These are phyloP conservation scores for Astrephomene gubernaculifera DNA, from an alignment of 139 green algal genomes.

Conservation along the genomic window DNA sequence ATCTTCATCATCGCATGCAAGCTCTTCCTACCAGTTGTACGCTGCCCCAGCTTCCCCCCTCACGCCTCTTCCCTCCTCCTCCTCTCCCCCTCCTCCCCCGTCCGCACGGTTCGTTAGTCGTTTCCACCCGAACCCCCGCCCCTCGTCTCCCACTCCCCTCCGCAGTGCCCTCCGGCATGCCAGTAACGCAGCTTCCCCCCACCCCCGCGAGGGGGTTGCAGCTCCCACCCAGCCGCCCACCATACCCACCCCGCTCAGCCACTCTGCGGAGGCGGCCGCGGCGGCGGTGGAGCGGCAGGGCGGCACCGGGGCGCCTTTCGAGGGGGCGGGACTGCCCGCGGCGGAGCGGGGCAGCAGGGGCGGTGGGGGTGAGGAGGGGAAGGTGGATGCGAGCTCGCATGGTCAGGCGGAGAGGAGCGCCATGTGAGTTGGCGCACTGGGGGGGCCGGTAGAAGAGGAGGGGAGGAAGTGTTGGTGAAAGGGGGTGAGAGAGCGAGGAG, in stretches of 20 bases:
- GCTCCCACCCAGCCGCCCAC: slow-evolving; percentile 9
- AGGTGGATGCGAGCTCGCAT: not conserved
- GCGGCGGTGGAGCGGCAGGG: not conserved
- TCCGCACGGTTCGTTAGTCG: no score
- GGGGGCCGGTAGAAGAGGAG: not conserved
- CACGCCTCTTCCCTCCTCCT: no score
- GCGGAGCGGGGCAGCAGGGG: not conserved
- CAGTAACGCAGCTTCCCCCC: slow-evolving; percentile 6
- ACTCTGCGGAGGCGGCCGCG: not conserved
- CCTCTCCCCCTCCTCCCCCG: no score
- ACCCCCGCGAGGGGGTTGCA: not conserved
- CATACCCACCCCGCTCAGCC: slow-evolving; percentile 1
- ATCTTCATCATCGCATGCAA: no score
- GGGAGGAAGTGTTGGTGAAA: not conserved
- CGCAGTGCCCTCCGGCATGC: slow-evolving; percentile 19
- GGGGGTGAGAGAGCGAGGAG: not conserved
- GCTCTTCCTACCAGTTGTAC: no score
- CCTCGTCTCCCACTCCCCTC: no score
- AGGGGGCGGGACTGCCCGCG: not conserved
- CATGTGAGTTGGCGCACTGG: not conserved
- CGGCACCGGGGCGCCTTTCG: no score
- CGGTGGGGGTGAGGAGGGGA: not conserved
- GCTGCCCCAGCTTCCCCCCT: no score
- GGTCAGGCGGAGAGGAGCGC: not conserved
- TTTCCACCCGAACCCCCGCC: no score